Conservation (phyloP, 2,329 filamentous ascomycete species). For the Cladosporium colombiae region DNA sequence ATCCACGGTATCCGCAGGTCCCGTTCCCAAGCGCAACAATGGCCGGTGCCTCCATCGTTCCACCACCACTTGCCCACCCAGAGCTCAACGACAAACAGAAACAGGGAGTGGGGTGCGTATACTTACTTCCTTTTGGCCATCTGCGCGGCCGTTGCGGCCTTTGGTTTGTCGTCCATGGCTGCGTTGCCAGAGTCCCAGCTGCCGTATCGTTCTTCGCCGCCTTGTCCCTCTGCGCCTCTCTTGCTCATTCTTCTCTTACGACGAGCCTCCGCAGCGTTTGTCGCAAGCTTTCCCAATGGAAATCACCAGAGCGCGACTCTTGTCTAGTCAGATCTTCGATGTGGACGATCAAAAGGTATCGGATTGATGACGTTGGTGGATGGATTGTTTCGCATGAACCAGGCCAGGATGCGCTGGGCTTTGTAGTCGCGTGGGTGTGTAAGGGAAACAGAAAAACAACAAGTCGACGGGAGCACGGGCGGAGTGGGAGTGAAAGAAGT, state of each 20-base stretch:
- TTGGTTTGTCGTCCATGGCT: constrained; percentile 31
- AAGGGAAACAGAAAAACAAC: constrained; percentile 1
- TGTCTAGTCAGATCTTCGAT: neutral
- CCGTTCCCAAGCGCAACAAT: neutral
- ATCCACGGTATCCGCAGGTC: neutral
- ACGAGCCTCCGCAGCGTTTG: neutral
- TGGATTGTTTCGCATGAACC: constrained; percentile 3
- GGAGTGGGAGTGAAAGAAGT: neutral
- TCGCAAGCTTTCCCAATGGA: neutral
- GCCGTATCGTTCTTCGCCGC: constrained; percentile 34
- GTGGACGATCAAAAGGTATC: neutral
- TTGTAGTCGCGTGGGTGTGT: constrained; percentile 6
- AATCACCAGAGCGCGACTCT: neutral
- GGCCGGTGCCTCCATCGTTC: neutral
- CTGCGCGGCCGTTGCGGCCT: constrained; percentile 38
- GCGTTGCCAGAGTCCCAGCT: constrained; percentile 20
- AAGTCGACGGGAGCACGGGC: neutral
- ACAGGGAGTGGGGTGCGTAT: neutral
- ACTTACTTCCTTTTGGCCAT: constrained; percentile 40
- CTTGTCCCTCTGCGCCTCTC: constrained; percentile 31
- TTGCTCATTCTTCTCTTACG: constrained; percentile 33
- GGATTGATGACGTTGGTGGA: constrained; percentile 1
- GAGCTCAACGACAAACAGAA: constrained; percentile 13
- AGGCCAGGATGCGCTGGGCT: constrained; percentile 6
- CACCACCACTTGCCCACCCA: neutral